phyloP scores from a whole-genome alignment of 176 grass and related monocot genomes.

The Melocanna baccifera region DNA sequence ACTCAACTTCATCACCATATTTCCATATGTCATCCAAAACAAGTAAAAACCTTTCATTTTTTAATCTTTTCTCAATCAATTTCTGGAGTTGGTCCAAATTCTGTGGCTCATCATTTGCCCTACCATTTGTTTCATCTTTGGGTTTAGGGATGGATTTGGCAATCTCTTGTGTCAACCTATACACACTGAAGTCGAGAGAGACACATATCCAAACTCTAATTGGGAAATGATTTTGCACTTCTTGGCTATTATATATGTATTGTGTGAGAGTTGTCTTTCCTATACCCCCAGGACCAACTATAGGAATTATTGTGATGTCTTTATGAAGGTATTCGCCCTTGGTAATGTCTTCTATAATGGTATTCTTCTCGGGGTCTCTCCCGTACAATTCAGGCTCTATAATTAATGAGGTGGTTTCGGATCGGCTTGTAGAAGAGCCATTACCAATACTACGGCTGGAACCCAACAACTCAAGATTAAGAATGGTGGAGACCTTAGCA shows the following conservation, averaged over 20 bases:
- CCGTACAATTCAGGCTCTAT: slow-evolving; percentile 17
- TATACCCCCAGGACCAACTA: slow-evolving; percentile 43
- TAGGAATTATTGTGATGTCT: slow-evolving; percentile 1
- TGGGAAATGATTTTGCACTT: background rate
- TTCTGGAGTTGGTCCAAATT: background rate
- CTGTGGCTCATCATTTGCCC: background rate
- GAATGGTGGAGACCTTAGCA: slow-evolving; percentile 13
- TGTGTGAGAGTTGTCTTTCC: slow-evolving; percentile 50
- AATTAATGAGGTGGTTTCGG: background rate
- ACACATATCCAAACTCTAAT: slow-evolving; percentile 32
- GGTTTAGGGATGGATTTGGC: background rate
- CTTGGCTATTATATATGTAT: background rate
- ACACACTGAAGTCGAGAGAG: slow-evolving; percentile 2
- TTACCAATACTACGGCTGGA: background rate
- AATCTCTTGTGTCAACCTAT: background rate
- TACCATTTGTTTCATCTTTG: background rate
- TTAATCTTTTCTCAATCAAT: background rate
- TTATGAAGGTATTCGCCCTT: background rate
- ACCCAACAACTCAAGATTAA: background rate
- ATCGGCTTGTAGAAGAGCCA: background rate
- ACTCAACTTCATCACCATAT: background rate
- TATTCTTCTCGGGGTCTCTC: background rate
- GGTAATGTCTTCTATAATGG: background rate
- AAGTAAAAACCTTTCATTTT: background rate
- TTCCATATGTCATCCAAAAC: slow-evolving; percentile 38